phyloP scores from a whole-genome alignment of 2,329 filamentous ascomycete genomes.

The Neopestalotiopsis rosae region DNA sequence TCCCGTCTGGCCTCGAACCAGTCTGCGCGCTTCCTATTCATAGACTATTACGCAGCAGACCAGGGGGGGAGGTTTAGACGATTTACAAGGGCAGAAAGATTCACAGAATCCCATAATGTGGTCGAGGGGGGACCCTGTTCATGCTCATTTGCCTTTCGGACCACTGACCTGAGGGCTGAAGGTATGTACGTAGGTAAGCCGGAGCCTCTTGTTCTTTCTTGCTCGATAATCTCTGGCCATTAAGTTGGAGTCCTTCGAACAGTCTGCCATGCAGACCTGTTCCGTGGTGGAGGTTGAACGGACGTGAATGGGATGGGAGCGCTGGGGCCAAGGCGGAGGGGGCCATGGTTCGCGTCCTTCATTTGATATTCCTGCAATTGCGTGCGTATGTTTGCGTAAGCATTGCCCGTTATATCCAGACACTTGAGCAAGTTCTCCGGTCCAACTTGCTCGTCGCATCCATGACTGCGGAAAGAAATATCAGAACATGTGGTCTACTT shows the following conservation, averaged over 20 bases:
- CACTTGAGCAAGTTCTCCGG: neutral
- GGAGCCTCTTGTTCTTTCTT: too few species aligned
- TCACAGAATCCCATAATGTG: too few species aligned
- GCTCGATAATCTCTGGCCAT: too few species aligned
- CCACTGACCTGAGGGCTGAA: neutral
- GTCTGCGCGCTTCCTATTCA: slow-evolving; percentile 4
- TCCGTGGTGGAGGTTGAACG: too few species aligned
- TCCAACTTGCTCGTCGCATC: neutral
- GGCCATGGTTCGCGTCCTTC: neutral
- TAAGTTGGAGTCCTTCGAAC: too few species aligned
- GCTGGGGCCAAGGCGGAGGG: neutral
- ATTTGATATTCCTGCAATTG: neutral
- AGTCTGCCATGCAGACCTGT: too few species aligned
- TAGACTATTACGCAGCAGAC: slow-evolving; percentile 11
- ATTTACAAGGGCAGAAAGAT: too few species aligned
- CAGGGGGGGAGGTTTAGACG: neutral
- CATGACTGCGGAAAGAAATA: too few species aligned
- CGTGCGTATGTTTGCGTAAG: neutral
- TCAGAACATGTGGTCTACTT: too few species aligned
- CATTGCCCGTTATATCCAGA: neutral
- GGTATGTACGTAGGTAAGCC: neutral
- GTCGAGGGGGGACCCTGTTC: neutral
- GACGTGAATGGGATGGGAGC: too few species aligned
- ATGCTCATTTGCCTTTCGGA: neutral
- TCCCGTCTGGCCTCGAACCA: neutral